Base-by-base conservation (phyloP, 2,329 filamentous ascomycete genomes). In the Trichoderma aggressivum region DNA sequence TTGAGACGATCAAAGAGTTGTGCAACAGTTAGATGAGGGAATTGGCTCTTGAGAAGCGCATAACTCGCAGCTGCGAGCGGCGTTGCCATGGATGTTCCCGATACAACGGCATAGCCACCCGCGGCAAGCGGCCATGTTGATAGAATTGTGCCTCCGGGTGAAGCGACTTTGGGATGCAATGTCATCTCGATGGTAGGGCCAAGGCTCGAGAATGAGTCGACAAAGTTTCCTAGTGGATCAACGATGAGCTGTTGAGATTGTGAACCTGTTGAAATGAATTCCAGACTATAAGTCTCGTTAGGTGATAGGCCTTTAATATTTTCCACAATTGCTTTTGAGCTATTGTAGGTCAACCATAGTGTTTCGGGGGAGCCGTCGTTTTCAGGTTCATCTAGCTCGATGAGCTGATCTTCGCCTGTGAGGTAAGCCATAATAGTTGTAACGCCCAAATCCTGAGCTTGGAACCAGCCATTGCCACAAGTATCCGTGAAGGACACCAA, bases 31-130 rank as follows among this genome's bases (percentile, higher is more conserved):
- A 70, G 50, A 12, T 58, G 59, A 26, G 68, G 68, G 6, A 47
- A 34, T 24, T 70, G 68, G n/a, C 59, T 64, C 32, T 58, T 70
- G 72, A 87, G 75, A 30, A 82, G 76, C 36, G 79, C 80, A 34
- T 76, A 75, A 36, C 79, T 76, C 36, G 79, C 84, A 5, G 84
- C 82, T 7, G 81, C 77, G 61, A 82, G 79, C 8, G 84, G 84
- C 56, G 81, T 80, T 7, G 84, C 80, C 84, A 86, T 86, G 5
- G 82, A 85, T 1, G 85, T 86, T 50, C 85, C 85, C 47, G 78
- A 81, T 16, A 81, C 74, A 11, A 86, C 79, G 18, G 79, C 81
- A 72, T 84, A 85, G 10, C 72, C 66, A 21, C 76, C 75, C 5
- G 79, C 72, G 3, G 75, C 76, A 3, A 82, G 76, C 0, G 83